Percentiles rank a stretch among this genome's conserved stretches.
Conservation (phyloP, 2,329 filamentous ascomycete genomes). For the Arthrobotrys conoides region DNA sequence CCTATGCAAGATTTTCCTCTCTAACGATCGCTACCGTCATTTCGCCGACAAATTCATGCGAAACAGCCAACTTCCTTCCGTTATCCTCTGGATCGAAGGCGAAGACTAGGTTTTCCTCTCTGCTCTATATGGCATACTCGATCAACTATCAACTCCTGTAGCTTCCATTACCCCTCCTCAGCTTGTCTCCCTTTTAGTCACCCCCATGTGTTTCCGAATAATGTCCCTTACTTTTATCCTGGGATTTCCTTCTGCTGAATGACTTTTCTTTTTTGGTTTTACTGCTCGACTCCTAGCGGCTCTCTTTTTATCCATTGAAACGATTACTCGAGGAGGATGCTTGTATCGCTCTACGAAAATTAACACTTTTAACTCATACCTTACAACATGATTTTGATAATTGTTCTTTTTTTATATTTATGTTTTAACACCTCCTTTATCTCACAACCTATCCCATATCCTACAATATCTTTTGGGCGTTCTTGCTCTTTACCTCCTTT, state of each 20-base stretch:
- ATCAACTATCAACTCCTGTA: not conserved
- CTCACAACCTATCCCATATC: not conserved
- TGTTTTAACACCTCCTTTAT: slow-evolving; percentile 3
- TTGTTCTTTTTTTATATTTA: slow-evolving; percentile 2
- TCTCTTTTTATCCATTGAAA: slow-evolving; percentile 20
- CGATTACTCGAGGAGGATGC: slow-evolving; percentile 24
- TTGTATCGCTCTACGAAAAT: slow-evolving; percentile 31
- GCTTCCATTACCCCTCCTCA: not conserved
- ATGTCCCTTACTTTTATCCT: slow-evolving; percentile 11
- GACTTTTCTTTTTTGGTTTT: slow-evolving; percentile 14
- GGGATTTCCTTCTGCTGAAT: slow-evolving; percentile 9
- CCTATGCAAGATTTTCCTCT: slow-evolving; percentile 44
- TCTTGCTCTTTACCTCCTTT: slow-evolving; percentile 18
- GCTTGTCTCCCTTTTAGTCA: not conserved
- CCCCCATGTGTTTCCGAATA: slow-evolving; percentile 26
- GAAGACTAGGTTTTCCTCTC: slow-evolving; percentile 9
- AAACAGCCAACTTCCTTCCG: slow-evolving; percentile 34
- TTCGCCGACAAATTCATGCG: slow-evolving; percentile 45
- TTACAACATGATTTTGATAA: slow-evolving; percentile 20
- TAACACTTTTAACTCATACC: slow-evolving; percentile 24
- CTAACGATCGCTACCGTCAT: slow-evolving; percentile 36
- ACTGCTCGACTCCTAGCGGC: slow-evolving; percentile 22
- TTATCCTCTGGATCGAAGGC: slow-evolving; percentile 40
- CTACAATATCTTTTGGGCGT: slow-evolving; percentile 19
- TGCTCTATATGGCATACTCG: not conserved